Conservation (phyloP, 2,329 filamentous ascomycete genomes). For the Penicillium expansum region DNA sequence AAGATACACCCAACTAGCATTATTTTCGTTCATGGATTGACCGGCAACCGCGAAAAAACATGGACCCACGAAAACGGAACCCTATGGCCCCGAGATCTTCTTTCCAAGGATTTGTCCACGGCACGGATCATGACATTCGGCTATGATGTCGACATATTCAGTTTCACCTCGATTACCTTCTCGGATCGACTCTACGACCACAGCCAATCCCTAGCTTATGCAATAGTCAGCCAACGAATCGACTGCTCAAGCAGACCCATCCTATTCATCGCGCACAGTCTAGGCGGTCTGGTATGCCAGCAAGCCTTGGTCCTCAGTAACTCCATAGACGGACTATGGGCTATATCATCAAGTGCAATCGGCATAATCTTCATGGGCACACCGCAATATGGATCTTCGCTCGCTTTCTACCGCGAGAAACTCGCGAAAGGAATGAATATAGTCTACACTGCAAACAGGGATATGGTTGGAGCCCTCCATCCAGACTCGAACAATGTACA, state of each 20-base stretch:
- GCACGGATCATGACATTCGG: slow-evolving; percentile 9
- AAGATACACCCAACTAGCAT: neutral
- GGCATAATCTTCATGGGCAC: slow-evolving; percentile 41
- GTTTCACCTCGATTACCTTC: neutral
- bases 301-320: slow-evolving; percentile 10
- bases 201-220: slow-evolving; percentile 5
- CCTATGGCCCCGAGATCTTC: slow-evolving; percentile 27
- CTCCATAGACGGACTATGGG: slow-evolving; percentile 8
- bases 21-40: slow-evolving; percentile 1
- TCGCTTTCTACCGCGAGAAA: slow-evolving; percentile 5
- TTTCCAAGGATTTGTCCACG: slow-evolving; percentile 11
- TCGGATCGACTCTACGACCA: neutral
- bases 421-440: slow-evolving; percentile 1
- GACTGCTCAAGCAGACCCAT: slow-evolving; percentile 3
- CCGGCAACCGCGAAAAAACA: slow-evolving; percentile 2
- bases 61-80: slow-evolving; percentile 20
- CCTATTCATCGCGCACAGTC: slow-evolving; percentile 31
- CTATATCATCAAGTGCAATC: slow-evolving; percentile 15
- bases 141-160: slow-evolving; percentile 2
- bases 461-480: neutral
- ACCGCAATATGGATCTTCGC: slow-evolving; percentile 32
- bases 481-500: slow-evolving; percentile 3
- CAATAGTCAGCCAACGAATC: slow-evolving; percentile 4
- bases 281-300: slow-evolving; percentile 31
- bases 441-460: neutral